These are phyloP conservation scores for Solanum gandarillasii DNA, from an alignment of 257 asterid genomes.

Conservation along the genomic window DNA sequence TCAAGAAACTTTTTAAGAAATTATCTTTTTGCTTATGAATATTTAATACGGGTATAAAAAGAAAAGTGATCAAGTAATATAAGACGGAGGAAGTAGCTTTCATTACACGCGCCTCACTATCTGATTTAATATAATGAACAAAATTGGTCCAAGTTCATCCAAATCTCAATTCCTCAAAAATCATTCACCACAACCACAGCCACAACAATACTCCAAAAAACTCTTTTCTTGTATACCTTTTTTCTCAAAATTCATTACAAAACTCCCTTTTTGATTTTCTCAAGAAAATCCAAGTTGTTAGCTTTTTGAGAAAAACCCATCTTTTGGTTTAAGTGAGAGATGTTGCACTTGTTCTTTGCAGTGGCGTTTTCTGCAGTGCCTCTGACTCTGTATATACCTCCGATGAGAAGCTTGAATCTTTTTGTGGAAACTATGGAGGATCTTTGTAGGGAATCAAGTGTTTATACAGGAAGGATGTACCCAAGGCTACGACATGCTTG, in stretches of 20 bases:
- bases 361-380: constrained; percentile 89
- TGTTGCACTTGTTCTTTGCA: constrained; percentile 59
- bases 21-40: too few species aligned
- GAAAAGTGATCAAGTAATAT: too few species aligned
- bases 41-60: fast-evolving
- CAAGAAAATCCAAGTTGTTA: not conserved
- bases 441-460: constrained; percentile 58
- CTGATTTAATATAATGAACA: not conserved
- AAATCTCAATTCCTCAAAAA: not conserved
- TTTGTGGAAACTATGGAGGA: constrained; percentile 62
- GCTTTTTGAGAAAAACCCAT: not conserved
- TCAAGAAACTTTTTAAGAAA: too few species aligned
- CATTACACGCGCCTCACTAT: not conserved
- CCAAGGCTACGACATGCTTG: constrained; percentile 66
- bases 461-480: constrained; percentile 35
- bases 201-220: not conserved
- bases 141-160: not conserved
- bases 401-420: constrained; percentile 59
- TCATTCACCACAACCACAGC: not conserved
- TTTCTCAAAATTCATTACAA: not conserved
- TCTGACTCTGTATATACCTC: constrained; percentile 76
- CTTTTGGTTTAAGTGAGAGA: not conserved
- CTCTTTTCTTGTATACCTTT: not conserved
- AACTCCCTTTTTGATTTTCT: not conserved
- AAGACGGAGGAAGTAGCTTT: not conserved